These are phyloP conservation scores for Thinopyrum elongatum DNA, from an alignment of 176 grass and related monocot genomes.

Conservation along the genomic window DNA sequence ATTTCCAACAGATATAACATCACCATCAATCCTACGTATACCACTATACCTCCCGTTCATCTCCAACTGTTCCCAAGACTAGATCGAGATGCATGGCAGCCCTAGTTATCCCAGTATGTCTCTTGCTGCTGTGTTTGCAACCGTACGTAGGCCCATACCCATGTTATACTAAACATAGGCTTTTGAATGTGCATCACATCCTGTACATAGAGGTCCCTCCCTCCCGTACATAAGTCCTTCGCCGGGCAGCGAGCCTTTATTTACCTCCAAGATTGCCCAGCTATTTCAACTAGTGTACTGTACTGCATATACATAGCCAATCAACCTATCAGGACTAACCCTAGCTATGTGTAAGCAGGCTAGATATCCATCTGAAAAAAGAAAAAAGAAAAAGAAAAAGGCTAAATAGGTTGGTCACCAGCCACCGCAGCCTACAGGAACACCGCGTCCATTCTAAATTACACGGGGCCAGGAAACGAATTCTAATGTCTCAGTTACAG, in stretches of 20 bases:
- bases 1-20: not conserved
- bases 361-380: not conserved
- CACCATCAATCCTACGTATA: slow-evolving; percentile 18
- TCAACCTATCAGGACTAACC: slow-evolving; percentile 22
- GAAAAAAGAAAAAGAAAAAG: not conserved
- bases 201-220: slow-evolving; percentile 24
- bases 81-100: slow-evolving; percentile 31
- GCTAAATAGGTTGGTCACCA: not conserved
- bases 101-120: slow-evolving; percentile 23
- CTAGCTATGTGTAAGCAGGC: slow-evolving; percentile 12
- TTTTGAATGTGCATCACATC: slow-evolving; percentile 20
- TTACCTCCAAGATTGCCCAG: slow-evolving; percentile 19
- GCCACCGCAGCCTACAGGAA: slow-evolving; percentile 1
- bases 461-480: not conserved
- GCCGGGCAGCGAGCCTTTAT: slow-evolving; percentile 19
- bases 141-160: not conserved
- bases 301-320: slow-evolving; percentile 33
- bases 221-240: slow-evolving; percentile 11
- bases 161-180: slow-evolving; percentile 41
- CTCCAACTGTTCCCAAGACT: slow-evolving; percentile 6
- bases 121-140: slow-evolving; percentile 22
- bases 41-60: slow-evolving; percentile 25
- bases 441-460: slow-evolving; percentile 9
- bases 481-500: slow-evolving; percentile 13
- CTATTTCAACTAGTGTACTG: slow-evolving; percentile 19